Evolutionary conservation across 1,284 basidiomycete genomes (phyloP), one percentile per base, ranked within the genome.

Genomic region (Apiotrichum gracile): DNA sequence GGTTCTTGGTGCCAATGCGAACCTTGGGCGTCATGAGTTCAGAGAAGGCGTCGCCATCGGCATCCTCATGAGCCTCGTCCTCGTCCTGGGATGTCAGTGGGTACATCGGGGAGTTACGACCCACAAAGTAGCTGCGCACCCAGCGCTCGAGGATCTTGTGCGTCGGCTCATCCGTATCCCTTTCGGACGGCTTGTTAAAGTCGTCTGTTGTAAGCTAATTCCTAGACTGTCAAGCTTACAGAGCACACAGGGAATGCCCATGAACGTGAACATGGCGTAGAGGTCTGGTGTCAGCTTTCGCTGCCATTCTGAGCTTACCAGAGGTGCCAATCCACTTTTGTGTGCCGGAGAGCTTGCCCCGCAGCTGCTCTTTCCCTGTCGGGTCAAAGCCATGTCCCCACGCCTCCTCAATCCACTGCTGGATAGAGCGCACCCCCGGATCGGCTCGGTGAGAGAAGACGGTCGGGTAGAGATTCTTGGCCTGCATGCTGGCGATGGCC

Each of bases 321-420:
- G 80, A 80, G 3, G 87, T 87, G 13, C 90, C 90, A 38, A 92
- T 85, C 85, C 83, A 88, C 68, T 86, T 87, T 5, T 66, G 77
- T 3, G 84, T 85, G 2, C 79, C 83, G 7, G 84, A 72, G 5
- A 93, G 74, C 35, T 79, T 78, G 40, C 74, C 69, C 29, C 80
- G 78, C 9, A 92, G 74, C 46, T 89, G 76, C 27, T 72, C 55
- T 6, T 81, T 81, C 7, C 90, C 90, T 56, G 84, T 79, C 17
- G 69, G 63, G 68, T 93, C 90, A 62, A 82, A 91, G 1, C 88
- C 90, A 13, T 75, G 49, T 4, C 75, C 70, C 90, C 90, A 93
- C 2, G 88, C 89, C 48, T 80, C 78, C 69, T 91, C 85, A 43
- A 93, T 83, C 83, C 85, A 85, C 14, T 58, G 63, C 65, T 92